These are phyloP conservation scores for Brassica cretica DNA, from an alignment of 345 rosid species.

Conservation along the genomic window DNA sequence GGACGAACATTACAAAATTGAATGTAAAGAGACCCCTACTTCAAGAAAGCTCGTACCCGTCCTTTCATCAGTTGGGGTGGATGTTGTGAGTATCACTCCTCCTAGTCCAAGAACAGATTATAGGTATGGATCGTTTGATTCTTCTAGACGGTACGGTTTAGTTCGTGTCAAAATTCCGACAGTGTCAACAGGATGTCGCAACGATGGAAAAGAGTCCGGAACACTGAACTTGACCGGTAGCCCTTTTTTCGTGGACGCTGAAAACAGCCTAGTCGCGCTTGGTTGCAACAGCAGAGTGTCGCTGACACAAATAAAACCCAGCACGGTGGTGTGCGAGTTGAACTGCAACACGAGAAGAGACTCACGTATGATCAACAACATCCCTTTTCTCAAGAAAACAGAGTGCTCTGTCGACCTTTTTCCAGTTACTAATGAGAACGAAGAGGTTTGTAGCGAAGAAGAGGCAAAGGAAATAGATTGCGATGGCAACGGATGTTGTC, in stretches of 20 bases:
- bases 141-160: background rate
- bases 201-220: background rate
- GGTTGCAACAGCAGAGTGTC: background rate
- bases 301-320: background rate
- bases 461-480: slow-evolving; percentile 4
- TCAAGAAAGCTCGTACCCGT: slow-evolving; percentile 20
- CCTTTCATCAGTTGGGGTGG: background rate
- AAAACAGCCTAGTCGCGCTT: background rate
- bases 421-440: background rate
- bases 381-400: background rate
- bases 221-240: background rate
- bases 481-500: slow-evolving; percentile 48
- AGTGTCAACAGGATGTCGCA: slow-evolving; percentile 1
- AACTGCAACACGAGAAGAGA: slow-evolving; percentile 18
- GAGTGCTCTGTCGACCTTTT: background rate
- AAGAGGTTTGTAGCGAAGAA: background rate
- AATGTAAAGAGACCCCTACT: slow-evolving; percentile 22
- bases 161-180: background rate
- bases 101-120: background rate
- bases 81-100: slow-evolving; percentile 25
- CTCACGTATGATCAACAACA: background rate
- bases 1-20: slow-evolving; percentile 2
- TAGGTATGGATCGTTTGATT: background rate
- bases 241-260: background rate
- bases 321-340: slow-evolving; percentile 41